phyloP scores from a whole-genome alignment of 2,329 filamentous ascomycete genomes.

The Keithomyces neogunnii region DNA sequence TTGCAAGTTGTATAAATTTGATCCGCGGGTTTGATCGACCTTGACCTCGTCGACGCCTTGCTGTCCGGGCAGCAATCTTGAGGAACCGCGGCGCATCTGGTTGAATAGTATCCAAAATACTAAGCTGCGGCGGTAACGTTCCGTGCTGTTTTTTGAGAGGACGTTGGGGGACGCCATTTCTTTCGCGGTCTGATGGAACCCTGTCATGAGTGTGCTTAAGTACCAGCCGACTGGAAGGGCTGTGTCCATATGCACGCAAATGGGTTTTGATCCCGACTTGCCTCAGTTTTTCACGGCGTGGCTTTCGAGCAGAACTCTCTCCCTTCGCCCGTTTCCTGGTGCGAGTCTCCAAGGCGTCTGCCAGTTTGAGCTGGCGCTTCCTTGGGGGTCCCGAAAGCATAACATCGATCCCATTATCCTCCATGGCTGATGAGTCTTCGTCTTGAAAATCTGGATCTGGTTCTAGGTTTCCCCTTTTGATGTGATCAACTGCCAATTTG shows the following conservation, averaged over 20 bases:
- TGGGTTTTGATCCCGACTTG: conserved; percentile 26
- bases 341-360: conserved; percentile 13
- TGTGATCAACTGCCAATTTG: not conserved
- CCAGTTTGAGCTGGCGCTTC: conserved; percentile 29
- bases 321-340: conserved; percentile 6
- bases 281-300: conserved; percentile 9
- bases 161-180: not conserved
- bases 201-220: not conserved
- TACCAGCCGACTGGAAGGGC: not conserved
- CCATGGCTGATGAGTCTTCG: conserved; percentile 34
- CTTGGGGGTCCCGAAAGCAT: conserved; percentile 36
- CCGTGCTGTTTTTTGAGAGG: not conserved
- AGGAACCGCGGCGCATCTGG: conserved; percentile 47
- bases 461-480: not conserved
- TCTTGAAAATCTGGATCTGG: not conserved
- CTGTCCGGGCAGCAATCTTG: conserved; percentile 52
- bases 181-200: not conserved
- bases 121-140: conserved; percentile 37
- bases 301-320: conserved; percentile 18
- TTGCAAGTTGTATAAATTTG: conserved; percentile 54
- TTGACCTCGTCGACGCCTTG: conserved; percentile 34
- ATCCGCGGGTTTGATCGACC: conserved; percentile 46
- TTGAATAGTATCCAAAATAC: conserved; percentile 53
- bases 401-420: conserved; percentile 43
- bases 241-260: conserved; percentile 9